These are phyloP conservation scores for Ustilago vetiveriae DNA, from an alignment of 1,284 basidiomycete genomes.

Conservation along the genomic window DNA sequence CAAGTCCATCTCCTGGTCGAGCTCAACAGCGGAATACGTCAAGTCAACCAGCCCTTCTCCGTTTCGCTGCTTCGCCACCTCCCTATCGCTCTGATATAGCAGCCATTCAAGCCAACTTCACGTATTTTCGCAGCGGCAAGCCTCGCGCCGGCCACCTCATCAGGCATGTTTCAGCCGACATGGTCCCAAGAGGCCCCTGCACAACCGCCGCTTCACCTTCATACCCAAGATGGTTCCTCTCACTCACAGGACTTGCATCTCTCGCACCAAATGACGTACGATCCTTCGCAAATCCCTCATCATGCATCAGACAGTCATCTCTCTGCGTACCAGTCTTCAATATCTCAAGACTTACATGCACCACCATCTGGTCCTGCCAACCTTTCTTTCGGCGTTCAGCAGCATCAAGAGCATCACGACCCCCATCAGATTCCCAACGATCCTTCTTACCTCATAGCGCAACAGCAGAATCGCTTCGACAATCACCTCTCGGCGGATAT, in stretches of 20 bases:
- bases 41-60: too few relatives aligned
- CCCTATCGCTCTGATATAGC: not conserved
- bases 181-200: constrained; percentile 35
- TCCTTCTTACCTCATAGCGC: not conserved
- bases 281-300: constrained; percentile 3
- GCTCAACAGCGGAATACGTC: too few relatives aligned
- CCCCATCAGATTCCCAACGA: constrained; percentile 1
- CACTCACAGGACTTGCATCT: constrained; percentile 9
- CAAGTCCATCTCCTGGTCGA: too few relatives aligned
- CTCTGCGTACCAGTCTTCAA: constrained; percentile 12
- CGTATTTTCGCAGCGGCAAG: not conserved
- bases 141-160: not conserved
- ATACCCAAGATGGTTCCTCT: constrained; percentile 4
- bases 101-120: not conserved
- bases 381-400: constrained; percentile 15
- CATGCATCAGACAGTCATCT: constrained; percentile 7
- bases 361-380: constrained; percentile 15
- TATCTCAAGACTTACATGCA: constrained; percentile 3
- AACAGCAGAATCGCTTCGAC: constrained; percentile 1
- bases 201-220: constrained; percentile 14
- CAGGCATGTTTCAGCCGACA: constrained; percentile 42
- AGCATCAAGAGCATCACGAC: constrained; percentile 7
- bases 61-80: not conserved
- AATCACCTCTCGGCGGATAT: not conserved
- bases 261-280: constrained; percentile 10